These are phyloP conservation scores for Apostasia ramifera DNA, from an alignment of 106 monocot genomes.

Conservation along the genomic window DNA sequence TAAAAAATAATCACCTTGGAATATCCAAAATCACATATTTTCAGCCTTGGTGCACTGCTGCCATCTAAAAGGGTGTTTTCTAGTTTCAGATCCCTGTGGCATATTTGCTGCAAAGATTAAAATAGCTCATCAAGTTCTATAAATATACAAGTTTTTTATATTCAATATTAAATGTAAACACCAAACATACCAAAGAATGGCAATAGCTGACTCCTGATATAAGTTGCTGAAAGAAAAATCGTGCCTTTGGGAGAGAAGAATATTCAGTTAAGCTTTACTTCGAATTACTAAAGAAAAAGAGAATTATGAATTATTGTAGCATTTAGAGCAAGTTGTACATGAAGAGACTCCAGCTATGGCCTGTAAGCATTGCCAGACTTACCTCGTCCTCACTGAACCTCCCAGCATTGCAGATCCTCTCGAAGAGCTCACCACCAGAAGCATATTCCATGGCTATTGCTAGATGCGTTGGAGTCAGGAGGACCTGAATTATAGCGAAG, in stretches of 20 bases:
- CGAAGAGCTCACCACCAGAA: slow-evolving; percentile 57
- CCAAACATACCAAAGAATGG: slow-evolving; percentile 57
- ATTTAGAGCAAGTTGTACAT: too few relatives aligned
- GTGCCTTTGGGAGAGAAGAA: slow-evolving; percentile 34
- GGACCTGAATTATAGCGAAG: slow-evolving; percentile 17
- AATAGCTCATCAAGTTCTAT: not conserved
- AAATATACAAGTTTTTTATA: too few relatives aligned
- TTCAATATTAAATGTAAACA: not conserved
- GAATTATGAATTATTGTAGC: too few relatives aligned
- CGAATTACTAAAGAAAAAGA: not conserved
- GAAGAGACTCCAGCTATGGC: too few relatives aligned
- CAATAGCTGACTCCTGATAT: slow-evolving; percentile 88
- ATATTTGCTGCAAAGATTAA: slow-evolving; percentile 51
- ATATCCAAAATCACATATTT: slow-evolving; percentile 85
- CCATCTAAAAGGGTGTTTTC: slow-evolving; percentile 83
- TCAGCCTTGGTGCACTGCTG: slow-evolving; percentile 56
- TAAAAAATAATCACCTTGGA: slow-evolving; percentile 46
- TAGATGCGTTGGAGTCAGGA: slow-evolving; percentile 42
- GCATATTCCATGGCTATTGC: slow-evolving; percentile 61
- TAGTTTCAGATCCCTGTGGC: slow-evolving; percentile 74
- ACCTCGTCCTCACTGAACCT: slow-evolving; percentile 58
- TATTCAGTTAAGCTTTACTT: not conserved
- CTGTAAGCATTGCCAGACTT: not conserved
- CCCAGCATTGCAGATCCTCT: slow-evolving; percentile 52
- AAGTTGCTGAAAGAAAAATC: slow-evolving; percentile 83